Base-by-base conservation (phyloP, 2,329 filamentous ascomycete species). In the Nigrospora oryzae region DNA sequence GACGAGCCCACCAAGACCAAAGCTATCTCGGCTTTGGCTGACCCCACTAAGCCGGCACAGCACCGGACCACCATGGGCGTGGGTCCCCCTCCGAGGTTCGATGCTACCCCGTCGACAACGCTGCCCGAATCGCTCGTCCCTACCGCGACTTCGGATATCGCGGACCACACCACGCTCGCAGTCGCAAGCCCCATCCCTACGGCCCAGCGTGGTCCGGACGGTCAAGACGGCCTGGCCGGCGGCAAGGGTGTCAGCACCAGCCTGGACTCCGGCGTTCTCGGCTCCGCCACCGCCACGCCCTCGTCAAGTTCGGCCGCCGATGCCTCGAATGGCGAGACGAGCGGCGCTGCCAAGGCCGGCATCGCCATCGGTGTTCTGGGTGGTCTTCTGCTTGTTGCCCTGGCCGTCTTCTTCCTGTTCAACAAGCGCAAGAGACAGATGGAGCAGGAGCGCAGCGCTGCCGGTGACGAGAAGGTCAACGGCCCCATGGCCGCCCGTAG, bases 361-460 rank as follows among this genome's bases (percentile, higher is more conserved):
- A 77, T 96, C 49, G 88, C 84, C 6, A 82, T 96, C 59, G 90
- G 89, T 57, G 79, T 94, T 40, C 66, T 96, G 31, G 71, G 84
- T 7, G 79, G 78, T 40, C 55, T 95, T 23, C 77, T 83, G 31
- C 64, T 83, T 3, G 61, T 93, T 23, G 78, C 81, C 30, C 69
- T 81, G n/a, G 61, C 86, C 17, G 71, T 86, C 16, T 84, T 88
- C 59, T 81, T 94, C 62, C 62, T 88, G 48, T 76, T 89, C 60
- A 83, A 77, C 54, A 73, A 67, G 55, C 79, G 81, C 58, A 87
- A 84, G 71, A 86, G 84, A 74, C 79, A 83, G 61, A 68, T 75
- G 51, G 62, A 68, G 49, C 67, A 77, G 40, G 67, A 76, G 53
- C 65, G 64, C 53, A 47, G 72, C 53, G 40, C 35, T 3, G 59